Evolutionary conservation across 2,329 filamentous ascomycete genomes (phyloP), one percentile per base, ranked within the genome.

Genomic region (Clonostachys solani): DNA sequence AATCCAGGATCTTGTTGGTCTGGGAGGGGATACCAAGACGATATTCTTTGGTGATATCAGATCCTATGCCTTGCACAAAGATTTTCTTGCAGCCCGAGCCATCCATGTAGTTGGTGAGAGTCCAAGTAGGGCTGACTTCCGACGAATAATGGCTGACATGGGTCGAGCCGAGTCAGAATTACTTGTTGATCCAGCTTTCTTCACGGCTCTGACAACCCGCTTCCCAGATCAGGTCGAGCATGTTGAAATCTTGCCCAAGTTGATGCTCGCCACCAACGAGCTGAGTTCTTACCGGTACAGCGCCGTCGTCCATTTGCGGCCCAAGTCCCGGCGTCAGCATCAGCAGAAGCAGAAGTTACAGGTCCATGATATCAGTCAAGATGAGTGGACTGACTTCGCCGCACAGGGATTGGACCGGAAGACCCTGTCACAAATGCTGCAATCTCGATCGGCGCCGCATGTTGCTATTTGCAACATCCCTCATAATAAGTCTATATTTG

Each of bases 401-500:
- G 40, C 29, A 3, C 37, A 47, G 6, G 36, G 40, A 3, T 23
- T 57, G 15, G 36, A 56, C 40, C 42, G 19, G 0, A 38, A 45
- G 16, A 47, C 47, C 3, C 50, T 60, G 1, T 8, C 47, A 1
- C 13, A 41, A 3, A 45, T 54, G 1, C 40, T 61, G 13, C n/a
- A 15, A 16, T 6, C 6, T 17, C 8, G 15, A n/a, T 16, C n/a
- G 2, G 33, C 33, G 0, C 41, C 34, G 2, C 12, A 44, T 4
- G 33, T 60, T 0, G 51, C 60, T 0, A 19, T 63, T 7, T 41
- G 49, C 35, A 60, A 60, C 33, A 61, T 63, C 12, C 56, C 60
- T 0, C 51, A 57, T 42, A 51, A 46, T 53, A 69, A 52, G 54
- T 68, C 48, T 50, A 62, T 46, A 47, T 63, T 60, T 2, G 58